phyloP scores from a whole-genome alignment of 2,329 filamentous ascomycete genomes.

The Paracorniculantispora psalliotae region DNA sequence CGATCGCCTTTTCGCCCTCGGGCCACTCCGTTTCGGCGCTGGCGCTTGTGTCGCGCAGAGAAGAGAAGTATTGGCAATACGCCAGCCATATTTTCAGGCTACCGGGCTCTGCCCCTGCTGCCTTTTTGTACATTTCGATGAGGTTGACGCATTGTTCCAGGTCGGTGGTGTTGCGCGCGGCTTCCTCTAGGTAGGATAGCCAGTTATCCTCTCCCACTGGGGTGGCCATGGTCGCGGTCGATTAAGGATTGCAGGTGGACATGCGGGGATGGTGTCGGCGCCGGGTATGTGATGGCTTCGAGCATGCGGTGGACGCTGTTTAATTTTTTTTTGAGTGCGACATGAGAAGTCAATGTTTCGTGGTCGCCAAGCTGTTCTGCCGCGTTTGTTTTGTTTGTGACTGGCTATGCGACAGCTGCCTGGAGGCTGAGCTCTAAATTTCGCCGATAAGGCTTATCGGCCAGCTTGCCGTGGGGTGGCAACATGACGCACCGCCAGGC shows the following conservation, averaged over 20 bases:
- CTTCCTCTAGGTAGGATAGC: constrained; percentile 72
- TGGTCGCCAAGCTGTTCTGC: neutral
- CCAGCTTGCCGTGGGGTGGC: neutral
- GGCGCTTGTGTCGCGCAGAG: constrained; percentile 57
- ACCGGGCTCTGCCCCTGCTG: constrained; percentile 65
- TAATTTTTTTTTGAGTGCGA: neutral
- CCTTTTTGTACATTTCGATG: constrained; percentile 67
- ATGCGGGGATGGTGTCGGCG: neutral
- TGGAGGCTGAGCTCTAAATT: neutral
- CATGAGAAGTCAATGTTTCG: neutral
- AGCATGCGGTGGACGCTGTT: neutral
- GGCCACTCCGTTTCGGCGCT: constrained; percentile 52
- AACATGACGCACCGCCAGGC: neutral
- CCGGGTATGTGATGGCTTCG: neutral
- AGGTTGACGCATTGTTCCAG: constrained; percentile 64
- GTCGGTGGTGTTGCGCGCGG: constrained; percentile 54
- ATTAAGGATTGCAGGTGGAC: neutral
- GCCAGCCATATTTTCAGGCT: constrained; percentile 71
- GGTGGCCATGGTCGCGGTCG: constrained; percentile 37
- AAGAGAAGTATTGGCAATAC: constrained; percentile 75
- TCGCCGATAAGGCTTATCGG: neutral
- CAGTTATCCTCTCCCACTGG: constrained; percentile 73
- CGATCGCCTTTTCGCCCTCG: constrained; percentile 63
- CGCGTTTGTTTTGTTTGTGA: neutral
- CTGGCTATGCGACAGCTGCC: neutral